Base-by-base conservation (phyloP, 2,329 filamentous ascomycete genomes). In the Ophiocordyceps polyrhachis-furcata region DNA sequence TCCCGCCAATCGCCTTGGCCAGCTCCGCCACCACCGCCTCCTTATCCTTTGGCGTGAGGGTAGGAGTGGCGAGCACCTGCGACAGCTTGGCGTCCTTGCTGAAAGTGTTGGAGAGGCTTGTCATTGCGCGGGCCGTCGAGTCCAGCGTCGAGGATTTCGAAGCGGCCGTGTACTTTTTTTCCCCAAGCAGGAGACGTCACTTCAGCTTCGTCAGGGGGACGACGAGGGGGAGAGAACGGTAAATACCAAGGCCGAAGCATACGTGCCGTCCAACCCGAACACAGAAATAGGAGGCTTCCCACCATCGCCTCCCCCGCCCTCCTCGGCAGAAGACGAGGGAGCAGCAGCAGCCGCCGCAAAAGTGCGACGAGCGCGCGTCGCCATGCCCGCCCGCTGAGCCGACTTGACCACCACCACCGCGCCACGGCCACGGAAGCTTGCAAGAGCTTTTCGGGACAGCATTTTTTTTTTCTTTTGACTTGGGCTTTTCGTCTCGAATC, bases 251-350 rank as follows among this genome's bases (percentile, higher is more conserved):
- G 91, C 91, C 70, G 82, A 87, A 64, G 91, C 91, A 71, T 98
- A 98, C 63, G 89, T 96, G 67, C 91, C 91, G 68, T 96, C 91
- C 62, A 98, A 71, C 57, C 91, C 91, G 69, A 86, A 98, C 61
- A 98, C 77, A 58, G 88, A 76, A 62, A 95, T 73, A 55, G 91
- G 91, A 58, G 89, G 79, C 74, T 84, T 17, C 17, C 35, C 35
- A 7, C 7, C 17, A 17, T 17, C 35, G 4, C 7, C 35, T 6
- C n/a, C n/a, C 1, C 17, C 9, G n/a, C 15, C n/a, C 21, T 23
- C 21, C 21, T 6, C 21, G 21, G 35, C 35, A 3, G 31, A 32
- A 32, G 31, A 4, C 35, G n/a, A 11, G 15, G 35, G 9, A 15
- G 35, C 9, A 17, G 35, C 5, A 32, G 31, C 31, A 32, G 31